Percentiles rank a stretch among this genome's conserved stretches.
phyloP scores from a whole-genome alignment of 345 rosid genomes.

The Psidium guajava region DNA sequence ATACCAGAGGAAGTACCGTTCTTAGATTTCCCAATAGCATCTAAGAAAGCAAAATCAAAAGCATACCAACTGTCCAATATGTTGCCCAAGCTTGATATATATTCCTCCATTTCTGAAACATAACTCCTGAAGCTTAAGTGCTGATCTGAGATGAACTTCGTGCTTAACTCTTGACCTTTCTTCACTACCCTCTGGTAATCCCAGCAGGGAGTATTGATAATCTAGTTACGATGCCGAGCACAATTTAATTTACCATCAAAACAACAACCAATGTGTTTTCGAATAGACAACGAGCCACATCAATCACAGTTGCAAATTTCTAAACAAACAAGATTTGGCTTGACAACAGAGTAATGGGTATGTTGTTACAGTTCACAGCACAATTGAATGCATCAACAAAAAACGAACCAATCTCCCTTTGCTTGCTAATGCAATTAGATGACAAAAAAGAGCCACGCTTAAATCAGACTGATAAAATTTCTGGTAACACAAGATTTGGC shows the following conservation, averaged over 20 bases:
- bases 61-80: slow-evolving; percentile 78
- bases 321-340: background rate
- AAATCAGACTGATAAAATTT: background rate
- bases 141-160: slow-evolving; percentile 92
- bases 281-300: background rate
- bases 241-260: background rate
- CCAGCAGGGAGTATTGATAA: slow-evolving; percentile 74
- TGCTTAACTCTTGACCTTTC: slow-evolving; percentile 61
- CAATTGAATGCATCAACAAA: background rate
- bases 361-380: background rate
- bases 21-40: background rate
- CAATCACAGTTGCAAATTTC: background rate
- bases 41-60: slow-evolving; percentile 1
- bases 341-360: background rate
- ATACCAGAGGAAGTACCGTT: background rate
- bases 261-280: background rate
- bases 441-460: background rate
- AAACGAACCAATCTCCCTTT: background rate
- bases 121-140: slow-evolving; percentile 76
- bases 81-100: slow-evolving; percentile 95
- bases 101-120: slow-evolving; percentile 93
- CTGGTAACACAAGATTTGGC: background rate
- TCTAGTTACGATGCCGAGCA: slow-evolving; percentile 22
- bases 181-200: slow-evolving; percentile 71
- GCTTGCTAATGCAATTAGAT: background rate